Evolutionary conservation across 768 basidiomycete species (phyloP).

Genomic region (Royoungia palumana): DNA sequence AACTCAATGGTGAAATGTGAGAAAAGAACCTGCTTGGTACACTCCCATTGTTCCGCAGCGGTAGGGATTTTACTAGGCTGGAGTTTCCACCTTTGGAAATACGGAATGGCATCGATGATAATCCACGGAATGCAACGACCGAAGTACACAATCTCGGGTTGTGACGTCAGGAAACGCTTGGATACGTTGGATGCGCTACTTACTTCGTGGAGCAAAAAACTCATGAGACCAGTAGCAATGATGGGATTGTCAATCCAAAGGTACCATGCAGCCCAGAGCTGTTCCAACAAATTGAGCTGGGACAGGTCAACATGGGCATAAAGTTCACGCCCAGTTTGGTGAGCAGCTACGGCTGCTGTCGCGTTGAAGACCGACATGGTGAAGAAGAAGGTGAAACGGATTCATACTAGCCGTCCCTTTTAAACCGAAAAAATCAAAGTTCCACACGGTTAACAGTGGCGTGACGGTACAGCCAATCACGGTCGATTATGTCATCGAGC

Average conservation of each 20-base stretch:
- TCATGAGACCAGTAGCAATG: slow-evolving; percentile 90
- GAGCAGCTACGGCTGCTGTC: slow-evolving; percentile 28
- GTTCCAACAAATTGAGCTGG: slow-evolving; percentile 67
- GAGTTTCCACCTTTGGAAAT: slow-evolving; percentile 92
- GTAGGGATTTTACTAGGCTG: slow-evolving; percentile 86
- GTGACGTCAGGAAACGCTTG: neutral
- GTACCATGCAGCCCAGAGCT: slow-evolving; percentile 85
- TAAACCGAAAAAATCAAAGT: slow-evolving; percentile 6
- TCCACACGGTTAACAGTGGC: slow-evolving; percentile 20
- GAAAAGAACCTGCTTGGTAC: slow-evolving; percentile 89
- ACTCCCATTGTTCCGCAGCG: slow-evolving; percentile 84
- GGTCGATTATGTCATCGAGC: slow-evolving; percentile 19
- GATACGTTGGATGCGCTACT: slow-evolving; percentile 20
- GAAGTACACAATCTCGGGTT: slow-evolving; percentile 86
- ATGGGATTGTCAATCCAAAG: slow-evolving; percentile 82
- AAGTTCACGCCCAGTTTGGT: slow-evolving; percentile 38
- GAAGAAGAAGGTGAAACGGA: neutral
- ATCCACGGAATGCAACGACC: slow-evolving; percentile 95
- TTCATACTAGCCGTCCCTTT: neutral
- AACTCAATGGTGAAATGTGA: slow-evolving; percentile 96
- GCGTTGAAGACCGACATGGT: slow-evolving; percentile 46
- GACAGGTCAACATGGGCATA: slow-evolving; percentile 59
- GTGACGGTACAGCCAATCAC: slow-evolving; percentile 28
- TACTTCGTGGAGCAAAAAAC: slow-evolving; percentile 93
- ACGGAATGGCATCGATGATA: slow-evolving; percentile 90